These are phyloP conservation scores for Sarcodon sp. DNA, from an alignment of 768 basidiomycete species.

Conservation along the genomic window DNA sequence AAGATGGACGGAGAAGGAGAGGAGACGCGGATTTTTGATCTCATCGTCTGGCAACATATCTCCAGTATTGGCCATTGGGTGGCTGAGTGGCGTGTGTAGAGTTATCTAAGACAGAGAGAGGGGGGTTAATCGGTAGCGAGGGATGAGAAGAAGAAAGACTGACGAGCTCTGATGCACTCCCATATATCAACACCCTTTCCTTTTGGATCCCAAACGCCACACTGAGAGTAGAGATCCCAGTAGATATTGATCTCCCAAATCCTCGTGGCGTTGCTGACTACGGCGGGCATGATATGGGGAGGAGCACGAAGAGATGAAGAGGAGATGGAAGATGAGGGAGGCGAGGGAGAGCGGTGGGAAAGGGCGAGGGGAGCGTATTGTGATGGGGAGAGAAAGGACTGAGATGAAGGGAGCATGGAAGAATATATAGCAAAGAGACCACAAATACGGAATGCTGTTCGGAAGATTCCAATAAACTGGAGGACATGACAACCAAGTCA, in stretches of 20 bases:
- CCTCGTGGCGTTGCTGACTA: constrained; percentile 53
- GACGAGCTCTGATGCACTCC: constrained; percentile 64
- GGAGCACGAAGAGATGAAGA: neutral
- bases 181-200: constrained; percentile 61
- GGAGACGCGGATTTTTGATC: neutral
- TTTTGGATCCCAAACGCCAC: constrained; percentile 58
- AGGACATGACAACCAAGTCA: too few species aligned
- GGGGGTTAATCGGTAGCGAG: constrained; percentile 3
- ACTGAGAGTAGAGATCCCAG: constrained; percentile 55
- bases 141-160: constrained; percentile 16
- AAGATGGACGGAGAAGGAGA: neutral
- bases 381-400: constrained; percentile 3
- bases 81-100: constrained; percentile 44
- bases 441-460: too few species aligned
- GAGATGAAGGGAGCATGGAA: neutral
- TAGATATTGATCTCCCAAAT: constrained; percentile 60
- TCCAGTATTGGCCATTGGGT: constrained; percentile 30
- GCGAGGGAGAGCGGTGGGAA: neutral
- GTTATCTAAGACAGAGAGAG: constrained; percentile 28
- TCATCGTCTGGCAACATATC: constrained; percentile 33
- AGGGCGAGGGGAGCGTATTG: neutral
- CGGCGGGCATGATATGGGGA: constrained; percentile 21
- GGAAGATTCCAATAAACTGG: too few species aligned
- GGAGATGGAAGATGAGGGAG: neutral
- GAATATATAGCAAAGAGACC: too few species aligned